Evolutionary conservation across 1,139 yeast species (phyloP).

Genomic region (Hemisphaericaspora lyxosophila): DNA sequence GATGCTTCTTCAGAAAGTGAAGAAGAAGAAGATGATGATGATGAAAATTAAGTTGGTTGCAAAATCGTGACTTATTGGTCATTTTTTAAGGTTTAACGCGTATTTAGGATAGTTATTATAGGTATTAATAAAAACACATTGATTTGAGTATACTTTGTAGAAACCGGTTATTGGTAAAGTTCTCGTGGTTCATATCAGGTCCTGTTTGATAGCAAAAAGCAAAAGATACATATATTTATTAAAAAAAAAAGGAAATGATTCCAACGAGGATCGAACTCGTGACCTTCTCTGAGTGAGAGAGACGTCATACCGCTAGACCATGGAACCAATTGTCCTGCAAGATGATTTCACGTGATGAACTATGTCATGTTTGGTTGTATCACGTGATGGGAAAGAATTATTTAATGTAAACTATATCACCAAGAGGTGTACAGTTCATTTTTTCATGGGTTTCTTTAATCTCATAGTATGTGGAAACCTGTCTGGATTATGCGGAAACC

Average conservation of each 20-base stretch:
- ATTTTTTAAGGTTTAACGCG: neutral
- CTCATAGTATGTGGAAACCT: too few relatives aligned
- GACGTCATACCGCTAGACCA: conserved; percentile 45
- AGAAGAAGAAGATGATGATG: conserved; percentile 8
- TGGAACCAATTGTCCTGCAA: conserved; percentile 21
- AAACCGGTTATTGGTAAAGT: too few relatives aligned
- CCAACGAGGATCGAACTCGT: conserved; percentile 45
- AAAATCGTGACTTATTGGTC: too few relatives aligned
- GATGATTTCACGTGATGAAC: neutral
- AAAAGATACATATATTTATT: conserved; percentile 15
- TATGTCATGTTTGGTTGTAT: neutral
- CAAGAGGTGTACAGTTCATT: too few relatives aligned
- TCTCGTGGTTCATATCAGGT: too few relatives aligned
- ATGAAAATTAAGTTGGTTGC: neutral
- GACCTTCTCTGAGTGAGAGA: conserved; percentile 42
- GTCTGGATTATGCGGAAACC: too few relatives aligned
- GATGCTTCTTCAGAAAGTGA: conserved; percentile 5
- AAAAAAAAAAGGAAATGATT: conserved; percentile 22
- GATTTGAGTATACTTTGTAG: neutral
- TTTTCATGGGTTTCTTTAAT: too few relatives aligned
- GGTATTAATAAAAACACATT: conserved; percentile 2
- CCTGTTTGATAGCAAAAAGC: neutral
- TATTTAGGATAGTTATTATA: conserved; percentile 4
- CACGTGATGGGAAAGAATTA: conserved; percentile 1
- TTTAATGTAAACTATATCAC: too few relatives aligned